A percentile compares a stretch with the other conserved stretches of the same genome.
These are phyloP conservation scores for Clonostachys chloroleuca DNA, from an alignment of 2,329 filamentous ascomycete genomes.

Conservation along the genomic window DNA sequence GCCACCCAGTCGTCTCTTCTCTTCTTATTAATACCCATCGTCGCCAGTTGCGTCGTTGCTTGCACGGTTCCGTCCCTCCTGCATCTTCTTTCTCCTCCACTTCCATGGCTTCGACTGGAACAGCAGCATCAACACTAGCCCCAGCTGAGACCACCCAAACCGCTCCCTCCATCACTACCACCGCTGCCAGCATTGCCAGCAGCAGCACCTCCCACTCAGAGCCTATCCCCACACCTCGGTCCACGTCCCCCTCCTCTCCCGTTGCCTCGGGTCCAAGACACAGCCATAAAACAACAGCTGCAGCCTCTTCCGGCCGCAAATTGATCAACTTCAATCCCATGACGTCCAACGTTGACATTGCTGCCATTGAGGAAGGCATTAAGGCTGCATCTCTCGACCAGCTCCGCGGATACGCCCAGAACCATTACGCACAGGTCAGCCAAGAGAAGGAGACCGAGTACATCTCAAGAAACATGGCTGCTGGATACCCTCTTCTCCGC, in stretches of 20 bases:
- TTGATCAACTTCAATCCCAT: conserved; percentile 50
- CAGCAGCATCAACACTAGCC: conserved; percentile 14
- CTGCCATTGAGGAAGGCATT: conserved; percentile 54
- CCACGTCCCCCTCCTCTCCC: conserved; percentile 44
- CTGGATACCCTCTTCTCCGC: conserved; percentile 56
- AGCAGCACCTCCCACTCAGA: conserved; percentile 37
- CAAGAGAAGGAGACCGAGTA: conserved; percentile 52
- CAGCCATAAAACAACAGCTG: conserved; percentile 5
- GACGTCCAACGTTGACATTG: conserved; percentile 47
- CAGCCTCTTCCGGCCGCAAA: conserved; percentile 44
- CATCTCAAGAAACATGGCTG: conserved; percentile 42
- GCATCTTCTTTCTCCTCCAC: conserved; percentile 12
- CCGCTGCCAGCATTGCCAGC: neutral
- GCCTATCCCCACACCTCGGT: conserved; percentile 51
- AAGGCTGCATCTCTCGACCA: conserved; percentile 56
- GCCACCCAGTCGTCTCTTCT: neutral
- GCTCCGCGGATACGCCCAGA: conserved; percentile 54
- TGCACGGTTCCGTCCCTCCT: conserved; percentile 8
- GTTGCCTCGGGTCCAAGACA: conserved; percentile 41
- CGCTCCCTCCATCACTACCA: neutral
- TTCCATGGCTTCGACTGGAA: conserved; percentile 9
- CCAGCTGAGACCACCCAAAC: neutral
- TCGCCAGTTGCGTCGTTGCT: no score
- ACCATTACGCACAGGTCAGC: conserved; percentile 50
- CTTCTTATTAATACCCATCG: conserved; percentile 5